Base-by-base conservation (phyloP, 441 rosid genomes). In the Jatropha multifida region DNA sequence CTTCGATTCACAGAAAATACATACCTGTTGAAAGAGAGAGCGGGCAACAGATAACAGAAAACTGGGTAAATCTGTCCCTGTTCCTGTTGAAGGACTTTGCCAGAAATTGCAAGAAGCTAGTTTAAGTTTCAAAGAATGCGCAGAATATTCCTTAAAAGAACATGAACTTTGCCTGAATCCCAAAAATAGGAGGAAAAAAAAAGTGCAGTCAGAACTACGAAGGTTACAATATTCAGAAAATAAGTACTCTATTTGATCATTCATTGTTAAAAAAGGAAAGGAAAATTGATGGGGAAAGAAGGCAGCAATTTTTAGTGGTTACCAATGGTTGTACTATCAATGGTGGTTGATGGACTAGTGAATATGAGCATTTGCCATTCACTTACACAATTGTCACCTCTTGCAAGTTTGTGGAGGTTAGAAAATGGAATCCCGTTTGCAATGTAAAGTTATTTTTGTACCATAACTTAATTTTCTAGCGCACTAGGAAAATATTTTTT, bases 1-100 rank as follows among this genome's bases (percentile, higher is more conserved):
- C 13, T 54, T 44, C 56, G 76, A 78, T 37, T 42, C 46, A 67
- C 26, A 72, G 65, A 72, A 74, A 44, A 73, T 18, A 54, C 7
- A 18, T 81, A 96, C 99, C 97, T 92, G 96, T 69, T 84, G 87
- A 75, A 94, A 83, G 78, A 91, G 90, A 52, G 86, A 78, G 41
- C 91, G 87, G 65, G 95, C 92, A 82, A 80, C 77, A 76, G 89
- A 82, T 58, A 88, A 73, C 75, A 96, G 85, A 88, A 85, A 87
- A 67, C 60, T 74, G 72, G 83, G 78, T 56, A 82, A 56, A 60
- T 81, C 78, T 74, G 79, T 83, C 79, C 70, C 78, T 32, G 85
- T 65, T 13, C 70, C 78, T 32, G 85, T 65, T 13, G 71, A 72
- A 60, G 89, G 79, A 76, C 76, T 80, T 76, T 78, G 83, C 86